Evolutionary conservation across 768 basidiomycete genomes (phyloP).

Genomic region (Postia placenta): DNA sequence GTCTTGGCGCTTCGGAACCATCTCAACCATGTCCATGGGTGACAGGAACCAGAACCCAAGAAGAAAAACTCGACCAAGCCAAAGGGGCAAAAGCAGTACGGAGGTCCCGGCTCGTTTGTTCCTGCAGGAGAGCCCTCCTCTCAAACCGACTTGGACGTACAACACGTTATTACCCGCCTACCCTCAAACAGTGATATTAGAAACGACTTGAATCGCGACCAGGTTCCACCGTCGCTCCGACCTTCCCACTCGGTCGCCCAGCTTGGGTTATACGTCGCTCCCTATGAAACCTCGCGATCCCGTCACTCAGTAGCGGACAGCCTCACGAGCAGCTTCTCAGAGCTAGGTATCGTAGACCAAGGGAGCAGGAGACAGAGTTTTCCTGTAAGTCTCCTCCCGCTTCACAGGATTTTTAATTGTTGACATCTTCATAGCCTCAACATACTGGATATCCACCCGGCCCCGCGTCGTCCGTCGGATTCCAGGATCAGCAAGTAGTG

Average conservation of each 20-base stretch:
- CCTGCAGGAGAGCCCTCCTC: constrained; percentile 32
- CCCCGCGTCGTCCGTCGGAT: constrained; percentile 27
- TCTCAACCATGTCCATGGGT: neutral
- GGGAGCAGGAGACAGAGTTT: constrained; percentile 14
- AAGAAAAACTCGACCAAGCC: constrained; percentile 52
- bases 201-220: constrained; percentile 37
- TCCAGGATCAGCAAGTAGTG: constrained; percentile 21
- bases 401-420: neutral
- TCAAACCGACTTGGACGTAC: constrained; percentile 11
- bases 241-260: constrained; percentile 56
- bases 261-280: constrained; percentile 66
- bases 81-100: constrained; percentile 61
- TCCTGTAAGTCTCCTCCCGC: constrained; percentile 11
- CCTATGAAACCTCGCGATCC: constrained; percentile 54
- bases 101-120: constrained; percentile 72
- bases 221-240: constrained; percentile 54
- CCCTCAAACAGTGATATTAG: constrained; percentile 15
- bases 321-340: constrained; percentile 59
- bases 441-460: constrained; percentile 16
- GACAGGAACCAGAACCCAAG: constrained; percentile 71
- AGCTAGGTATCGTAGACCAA: constrained; percentile 44
- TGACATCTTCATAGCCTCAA: constrained; percentile 2
- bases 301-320: constrained; percentile 36
- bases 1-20: constrained; percentile 22
- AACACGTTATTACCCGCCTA: constrained; percentile 8